A percentile compares a stretch with the other conserved stretches of the same genome.
Evolutionary conservation across 257 asterid genomes (phyloP).

Genomic region (Gynochthodes officinalis): DNA sequence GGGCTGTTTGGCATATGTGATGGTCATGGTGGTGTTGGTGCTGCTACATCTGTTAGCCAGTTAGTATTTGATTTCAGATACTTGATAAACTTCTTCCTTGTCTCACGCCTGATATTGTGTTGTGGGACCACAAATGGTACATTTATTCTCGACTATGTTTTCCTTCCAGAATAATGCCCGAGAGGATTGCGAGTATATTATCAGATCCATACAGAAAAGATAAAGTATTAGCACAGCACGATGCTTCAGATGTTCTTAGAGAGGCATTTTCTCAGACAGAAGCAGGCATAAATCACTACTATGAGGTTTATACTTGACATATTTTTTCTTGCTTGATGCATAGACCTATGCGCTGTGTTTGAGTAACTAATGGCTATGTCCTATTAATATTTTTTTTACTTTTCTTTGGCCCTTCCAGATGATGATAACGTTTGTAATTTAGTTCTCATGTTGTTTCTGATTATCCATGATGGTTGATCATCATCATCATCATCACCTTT

Average conservation of each 20-base stretch:
- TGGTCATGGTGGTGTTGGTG: constrained; percentile 94
- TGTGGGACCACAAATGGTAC: constrained; percentile 7
- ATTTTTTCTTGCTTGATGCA: neutral
- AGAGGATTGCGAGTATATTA: constrained; percentile 71
- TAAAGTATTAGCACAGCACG: constrained; percentile 54
- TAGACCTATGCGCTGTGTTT: neutral
- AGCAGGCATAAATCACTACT: constrained; percentile 74
- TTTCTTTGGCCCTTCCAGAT: neutral
- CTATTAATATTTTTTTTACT: neutral
- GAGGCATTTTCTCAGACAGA: constrained; percentile 89
- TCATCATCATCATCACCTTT: too few species aligned
- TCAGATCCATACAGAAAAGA: constrained; percentile 72
- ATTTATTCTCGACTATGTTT: constrained; percentile 1
- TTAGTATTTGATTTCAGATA: constrained; percentile 40
- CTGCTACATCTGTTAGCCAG: constrained; percentile 90
- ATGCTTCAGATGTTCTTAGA: constrained; percentile 90
- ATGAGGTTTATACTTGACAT: constrained; percentile 62
- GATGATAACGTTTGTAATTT: neutral
- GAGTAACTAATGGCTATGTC: neutral
- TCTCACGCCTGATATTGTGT: constrained; percentile 7
- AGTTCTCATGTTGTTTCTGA: neutral
- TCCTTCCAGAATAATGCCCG: constrained; percentile 72
- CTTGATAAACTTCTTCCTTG: constrained; percentile 16
- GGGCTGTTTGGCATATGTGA: constrained; percentile 86
- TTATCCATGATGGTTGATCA: constrained; percentile 1